Evolutionary conservation across 805 yeast genomes (phyloP), one percentile per base, ranked within the genome.

Genomic region (Ogataea degrootiae): DNA sequence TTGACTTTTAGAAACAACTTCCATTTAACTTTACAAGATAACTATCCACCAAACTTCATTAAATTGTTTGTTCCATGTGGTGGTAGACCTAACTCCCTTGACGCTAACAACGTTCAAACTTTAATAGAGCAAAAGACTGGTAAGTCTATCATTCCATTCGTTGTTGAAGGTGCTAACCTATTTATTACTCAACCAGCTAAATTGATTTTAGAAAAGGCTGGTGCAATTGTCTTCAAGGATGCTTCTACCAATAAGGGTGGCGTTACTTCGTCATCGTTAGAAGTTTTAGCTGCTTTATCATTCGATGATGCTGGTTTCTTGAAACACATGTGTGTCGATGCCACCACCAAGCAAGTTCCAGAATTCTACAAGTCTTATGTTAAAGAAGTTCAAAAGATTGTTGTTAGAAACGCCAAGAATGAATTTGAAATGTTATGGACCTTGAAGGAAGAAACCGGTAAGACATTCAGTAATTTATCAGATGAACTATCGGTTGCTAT

Each of bases 201-300:
- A 73, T 69, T 92, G 33, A 78, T 80, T 42, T 75, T 92, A 47
- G 99, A 94, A 70, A 72, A 77, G 39, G 94, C 96, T 33, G 98
- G 98, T 37, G 82, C 88, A 44, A 67, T 90, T 45, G 75, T 94
- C 45, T 87, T 88, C 72, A 94, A 94, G 69, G 99, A 92, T 73
- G 96, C 98, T 15, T 87, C 97, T 12, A 90, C 97, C 40, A 92
- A 92, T 72, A 92, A 92, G 71, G 99, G 99, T 62, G 99, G 99
- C 72, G 99, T 92, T 45, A 92, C 99, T 1, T 91, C 97, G 2
- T 90, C 97, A 2, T 91, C 97, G 2, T 74, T 88, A 58, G 99
- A 92, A 69, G 99, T 92, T 12, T 77, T 92, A 57, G 97, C 97
- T 9, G 92, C 99, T 2, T 79, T 92, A 51, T 85, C 96, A 3